phyloP scores from a whole-genome alignment of 768 basidiomycete genomes.

The Podaxis mareebaensis region DNA sequence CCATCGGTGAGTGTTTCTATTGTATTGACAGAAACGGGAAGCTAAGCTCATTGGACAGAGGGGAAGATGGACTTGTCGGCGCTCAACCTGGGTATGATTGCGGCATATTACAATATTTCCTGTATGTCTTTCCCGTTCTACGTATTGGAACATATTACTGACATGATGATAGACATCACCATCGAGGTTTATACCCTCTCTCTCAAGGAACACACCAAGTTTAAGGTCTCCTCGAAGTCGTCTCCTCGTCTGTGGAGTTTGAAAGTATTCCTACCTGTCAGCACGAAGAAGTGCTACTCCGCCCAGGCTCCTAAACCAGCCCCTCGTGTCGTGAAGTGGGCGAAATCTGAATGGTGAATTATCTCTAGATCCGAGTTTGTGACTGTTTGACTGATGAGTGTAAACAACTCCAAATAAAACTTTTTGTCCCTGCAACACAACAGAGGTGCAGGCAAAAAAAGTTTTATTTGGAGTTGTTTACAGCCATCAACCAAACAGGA shows the following conservation, averaged over 20 bases:
- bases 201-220: conserved; percentile 93
- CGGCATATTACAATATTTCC: conserved; percentile 87
- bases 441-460: too few species aligned
- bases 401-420: too few species aligned
- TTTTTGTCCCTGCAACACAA: too few species aligned
- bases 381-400: too few species aligned
- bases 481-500: too few species aligned
- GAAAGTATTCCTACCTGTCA: conserved; percentile 93
- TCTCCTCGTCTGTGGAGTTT: conserved; percentile 96
- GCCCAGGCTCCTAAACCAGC: conserved; percentile 29
- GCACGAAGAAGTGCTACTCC: conserved; percentile 83
- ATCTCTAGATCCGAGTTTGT: too few species aligned
- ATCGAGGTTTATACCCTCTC: conserved; percentile 97
- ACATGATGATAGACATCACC: conserved; percentile 68
- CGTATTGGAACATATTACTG: not conserved
- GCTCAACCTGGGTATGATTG: conserved; percentile 98
- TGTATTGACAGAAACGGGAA: not conserved
- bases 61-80: conserved; percentile 93
- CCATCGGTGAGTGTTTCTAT: conserved; percentile 60
- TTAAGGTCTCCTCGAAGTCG: conserved; percentile 94
- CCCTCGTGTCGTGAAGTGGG: too few species aligned
- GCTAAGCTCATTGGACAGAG: conserved; percentile 41
- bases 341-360: too few species aligned
- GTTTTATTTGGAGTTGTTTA: too few species aligned
- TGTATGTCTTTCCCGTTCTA: not conserved